These are phyloP conservation scores for Alternaria infectoria DNA, from an alignment of 2,329 filamentous ascomycete genomes.

Conservation along the genomic window DNA sequence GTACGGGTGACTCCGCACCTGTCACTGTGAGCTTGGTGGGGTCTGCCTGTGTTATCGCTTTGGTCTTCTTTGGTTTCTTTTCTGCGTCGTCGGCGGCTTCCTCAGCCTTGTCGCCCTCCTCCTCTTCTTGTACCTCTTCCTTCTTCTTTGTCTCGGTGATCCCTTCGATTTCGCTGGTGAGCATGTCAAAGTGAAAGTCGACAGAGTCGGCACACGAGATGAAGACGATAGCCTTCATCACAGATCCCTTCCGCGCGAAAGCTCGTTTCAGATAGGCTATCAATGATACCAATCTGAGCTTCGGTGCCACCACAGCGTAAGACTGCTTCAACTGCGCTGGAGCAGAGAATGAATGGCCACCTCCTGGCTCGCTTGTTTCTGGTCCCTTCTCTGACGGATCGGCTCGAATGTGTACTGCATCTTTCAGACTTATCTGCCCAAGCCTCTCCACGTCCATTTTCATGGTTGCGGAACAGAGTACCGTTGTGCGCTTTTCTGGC, in stretches of 20 bases:
- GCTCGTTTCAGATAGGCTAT: conserved; percentile 83
- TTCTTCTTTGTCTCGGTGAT: conserved; percentile 30
- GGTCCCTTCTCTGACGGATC: conserved; percentile 61
- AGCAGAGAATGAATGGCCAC: conserved; percentile 71
- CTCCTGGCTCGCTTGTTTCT: conserved; percentile 51
- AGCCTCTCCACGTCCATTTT: conserved; percentile 96
- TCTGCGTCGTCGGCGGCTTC: conserved; percentile 14
- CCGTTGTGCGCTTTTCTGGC: conserved; percentile 78
- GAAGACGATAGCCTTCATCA: conserved; percentile 97
- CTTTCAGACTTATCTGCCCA: conserved; percentile 92
- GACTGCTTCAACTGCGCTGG: conserved; percentile 94
- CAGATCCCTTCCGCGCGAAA: conserved; percentile 85
- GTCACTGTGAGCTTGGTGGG: conserved; percentile 58
- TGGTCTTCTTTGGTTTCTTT: conserved; percentile 42
- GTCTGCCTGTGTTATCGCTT: conserved; percentile 50
- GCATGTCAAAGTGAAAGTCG: conserved; percentile 91
- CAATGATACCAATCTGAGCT: conserved; percentile 87
- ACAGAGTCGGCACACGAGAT: conserved; percentile 97
- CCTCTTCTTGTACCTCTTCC: conserved; percentile 27
- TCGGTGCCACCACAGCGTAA: conserved; percentile 85
- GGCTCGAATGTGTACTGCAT: conserved; percentile 85
- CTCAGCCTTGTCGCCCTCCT: conserved; percentile 22
- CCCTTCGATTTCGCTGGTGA: conserved; percentile 58
- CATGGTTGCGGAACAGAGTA: conserved; percentile 96
- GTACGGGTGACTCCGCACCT: conserved; percentile 71